Conservation (phyloP, 139 green algal species). For the Gonium pectorale region DNA sequence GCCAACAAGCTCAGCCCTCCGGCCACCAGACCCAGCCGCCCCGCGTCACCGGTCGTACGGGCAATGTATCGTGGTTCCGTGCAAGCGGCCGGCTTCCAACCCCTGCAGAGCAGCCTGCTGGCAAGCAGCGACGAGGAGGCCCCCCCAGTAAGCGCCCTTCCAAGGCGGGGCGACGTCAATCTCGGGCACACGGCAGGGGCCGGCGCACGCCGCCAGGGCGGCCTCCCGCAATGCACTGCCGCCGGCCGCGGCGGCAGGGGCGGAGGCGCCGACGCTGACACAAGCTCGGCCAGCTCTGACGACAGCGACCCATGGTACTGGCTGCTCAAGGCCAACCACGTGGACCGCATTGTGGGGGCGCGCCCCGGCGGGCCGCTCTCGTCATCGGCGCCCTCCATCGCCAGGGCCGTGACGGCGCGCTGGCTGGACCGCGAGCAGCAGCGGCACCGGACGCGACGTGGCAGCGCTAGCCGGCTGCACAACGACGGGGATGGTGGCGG, state of each 20-base stretch:
- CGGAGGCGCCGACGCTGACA: background rate
- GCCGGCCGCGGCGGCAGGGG: background rate
- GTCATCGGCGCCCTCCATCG: background rate
- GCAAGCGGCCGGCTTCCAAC: background rate
- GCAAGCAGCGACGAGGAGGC: too few relatives aligned
- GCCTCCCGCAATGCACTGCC: too few relatives aligned
- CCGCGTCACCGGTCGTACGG: background rate
- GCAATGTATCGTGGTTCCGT: background rate
- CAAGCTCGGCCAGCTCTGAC: background rate
- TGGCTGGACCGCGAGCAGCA: background rate
- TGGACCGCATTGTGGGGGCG: background rate
- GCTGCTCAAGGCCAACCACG: slow-evolving; percentile 6
- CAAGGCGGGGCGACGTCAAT: too few relatives aligned
- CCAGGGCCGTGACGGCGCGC: background rate
- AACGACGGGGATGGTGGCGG: background rate
- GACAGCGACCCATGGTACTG: slow-evolving; percentile 29
- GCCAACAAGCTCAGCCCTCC: background rate
- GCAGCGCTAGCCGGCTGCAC: background rate
- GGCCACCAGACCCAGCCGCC: background rate
- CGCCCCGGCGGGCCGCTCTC: background rate
- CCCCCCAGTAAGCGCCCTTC: too few relatives aligned
- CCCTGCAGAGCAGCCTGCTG: background rate
- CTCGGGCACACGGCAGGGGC: too few relatives aligned
- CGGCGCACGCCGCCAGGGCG: too few relatives aligned
- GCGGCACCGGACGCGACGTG: background rate